Conservation (phyloP, 1,284 basidiomycete species). For the Sanghuangporus sanghuang region DNA sequence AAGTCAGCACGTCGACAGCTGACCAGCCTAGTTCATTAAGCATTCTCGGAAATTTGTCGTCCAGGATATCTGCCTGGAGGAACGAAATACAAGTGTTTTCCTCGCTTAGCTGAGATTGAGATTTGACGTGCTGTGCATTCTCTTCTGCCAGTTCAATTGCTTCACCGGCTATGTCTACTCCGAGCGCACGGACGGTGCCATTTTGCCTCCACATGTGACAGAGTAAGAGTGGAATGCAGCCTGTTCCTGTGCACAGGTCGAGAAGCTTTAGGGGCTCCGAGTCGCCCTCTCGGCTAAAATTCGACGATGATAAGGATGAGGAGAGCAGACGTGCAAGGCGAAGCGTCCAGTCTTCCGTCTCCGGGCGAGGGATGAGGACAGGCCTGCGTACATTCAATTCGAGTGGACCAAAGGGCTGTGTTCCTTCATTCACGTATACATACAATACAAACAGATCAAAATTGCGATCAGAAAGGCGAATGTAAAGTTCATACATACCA, state of each 20-base stretch:
- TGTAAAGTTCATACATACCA: conserved; percentile 38
- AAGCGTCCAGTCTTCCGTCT: conserved; percentile 81
- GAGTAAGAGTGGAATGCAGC: conserved; percentile 82
- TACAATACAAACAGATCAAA: not conserved
- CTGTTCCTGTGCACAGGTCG: conserved; percentile 88
- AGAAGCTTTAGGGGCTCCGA: conserved; percentile 49
- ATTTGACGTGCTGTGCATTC: conserved; percentile 46
- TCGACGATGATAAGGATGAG: conserved; percentile 24
- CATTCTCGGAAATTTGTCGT: conserved; percentile 29
- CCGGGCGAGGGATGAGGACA: conserved; percentile 85
- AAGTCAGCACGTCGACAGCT: conserved; percentile 76
- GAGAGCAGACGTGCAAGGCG: conserved; percentile 44
- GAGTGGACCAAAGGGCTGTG: conserved; percentile 84
- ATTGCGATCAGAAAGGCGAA: not conserved
- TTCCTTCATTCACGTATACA: conserved; percentile 61
- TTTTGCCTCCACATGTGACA: conserved; percentile 50
- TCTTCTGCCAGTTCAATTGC: conserved; percentile 70
- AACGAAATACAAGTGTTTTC: conserved; percentile 42
- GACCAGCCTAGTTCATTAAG: conserved; percentile 27
- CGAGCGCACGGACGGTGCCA: conserved; percentile 49
- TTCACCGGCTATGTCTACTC: conserved; percentile 64
- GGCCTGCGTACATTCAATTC: conserved; percentile 68
- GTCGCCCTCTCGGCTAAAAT: conserved; percentile 7
- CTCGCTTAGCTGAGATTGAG: conserved; percentile 30
- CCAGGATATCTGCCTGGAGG: conserved; percentile 43